Base-by-base conservation (phyloP, 1,284 basidiomycete species). In the Grifola frondosa region DNA sequence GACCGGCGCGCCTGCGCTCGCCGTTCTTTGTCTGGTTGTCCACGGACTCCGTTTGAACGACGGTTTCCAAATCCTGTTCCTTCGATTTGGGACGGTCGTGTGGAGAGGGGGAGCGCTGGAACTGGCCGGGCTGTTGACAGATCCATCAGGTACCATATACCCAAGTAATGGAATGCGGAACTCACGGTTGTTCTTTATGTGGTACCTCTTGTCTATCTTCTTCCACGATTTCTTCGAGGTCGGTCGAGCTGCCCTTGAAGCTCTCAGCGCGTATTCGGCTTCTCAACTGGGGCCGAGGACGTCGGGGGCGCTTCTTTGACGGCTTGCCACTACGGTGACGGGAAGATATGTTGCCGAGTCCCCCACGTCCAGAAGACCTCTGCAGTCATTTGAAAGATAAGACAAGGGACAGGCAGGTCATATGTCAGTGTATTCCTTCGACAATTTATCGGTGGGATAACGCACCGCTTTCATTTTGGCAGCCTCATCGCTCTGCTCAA, bases 11-110 rank as follows among this genome's bases (percentile, higher is more conserved):
- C 9, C 56, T 58, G 11, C 59, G 52, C 22, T 52, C 48, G 46
- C 52, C 46, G 26, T 30, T 46, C 7, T 31, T 39, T n/a, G 8
- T 48, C 45, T 6, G 64, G 61, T 24, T 69, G 66, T 15, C 69
- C 67, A n/a, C 55, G n/a, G 71, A 73, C 28, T 66, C 65, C 11
- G 73, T 68, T 26, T 75, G 77, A 42, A 55, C 19, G 31, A 88
- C 80, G 59, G 9, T 87, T 87, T n/a, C 88, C 87, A 16, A 87
- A 78, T 3, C 86, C 87, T n/a, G n/a, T n/a, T n/a, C n/a, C n/a
- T n/a, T n/a, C n/a, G n/a, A n/a, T n/a, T n/a, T n/a, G n/a, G n/a
- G n/a, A n/a, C n/a, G n/a, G 57, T 64, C 21, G 5, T 40, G 44
- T n/a, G n/a, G n/a, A n/a, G n/a, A n/a, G n/a, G n/a, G n/a, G 60